Evolutionary conservation across 1,284 basidiomycete species (phyloP).

Genomic region (Ceratobasidium theobromae): DNA sequence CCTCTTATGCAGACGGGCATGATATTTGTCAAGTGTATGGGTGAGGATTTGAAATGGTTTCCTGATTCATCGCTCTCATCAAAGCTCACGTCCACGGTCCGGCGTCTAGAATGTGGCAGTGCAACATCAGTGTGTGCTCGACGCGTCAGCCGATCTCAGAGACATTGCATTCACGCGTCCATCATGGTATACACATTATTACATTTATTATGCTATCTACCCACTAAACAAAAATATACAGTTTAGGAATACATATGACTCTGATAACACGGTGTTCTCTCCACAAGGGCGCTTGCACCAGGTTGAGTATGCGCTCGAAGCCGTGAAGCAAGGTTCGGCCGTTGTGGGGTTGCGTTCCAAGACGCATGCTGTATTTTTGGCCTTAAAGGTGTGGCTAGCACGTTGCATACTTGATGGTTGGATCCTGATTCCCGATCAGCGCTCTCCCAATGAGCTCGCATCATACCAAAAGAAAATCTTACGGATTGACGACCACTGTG

Average conservation of each 20-base stretch:
- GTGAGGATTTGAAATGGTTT: background rate
- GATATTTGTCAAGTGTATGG: background rate
- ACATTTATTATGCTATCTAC: background rate
- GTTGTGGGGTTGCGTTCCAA: constrained; percentile 94
- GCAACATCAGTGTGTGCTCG: background rate
- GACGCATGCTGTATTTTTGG: constrained; percentile 92
- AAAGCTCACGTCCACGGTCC: background rate
- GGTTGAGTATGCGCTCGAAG: constrained; percentile 99
- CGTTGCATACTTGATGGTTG: background rate
- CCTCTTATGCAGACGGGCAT: constrained; percentile 56
- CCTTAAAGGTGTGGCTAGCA: constrained; percentile 69
- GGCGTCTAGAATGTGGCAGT: constrained; percentile 4
- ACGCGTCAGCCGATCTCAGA: constrained; percentile 31
- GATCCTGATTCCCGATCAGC: constrained; percentile 50
- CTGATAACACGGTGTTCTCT: constrained; percentile 95
- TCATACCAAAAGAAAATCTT: constrained; percentile 99
- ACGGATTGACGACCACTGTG: constrained; percentile 98
- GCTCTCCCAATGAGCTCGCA: constrained; percentile 97
- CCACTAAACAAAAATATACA: constrained; percentile 41
- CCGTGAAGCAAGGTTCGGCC: constrained; percentile 98
- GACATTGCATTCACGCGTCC: constrained; percentile 22
- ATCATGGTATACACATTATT: constrained; percentile 12
- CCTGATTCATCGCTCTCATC: background rate
- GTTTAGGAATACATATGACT: constrained; percentile 96
- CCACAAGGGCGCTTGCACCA: constrained; percentile 90